Evolutionary conservation across 169 alveolate species (phyloP), one percentile per base, ranked within the genome.

Genomic region (Plasmodium chabaudi): DNA sequence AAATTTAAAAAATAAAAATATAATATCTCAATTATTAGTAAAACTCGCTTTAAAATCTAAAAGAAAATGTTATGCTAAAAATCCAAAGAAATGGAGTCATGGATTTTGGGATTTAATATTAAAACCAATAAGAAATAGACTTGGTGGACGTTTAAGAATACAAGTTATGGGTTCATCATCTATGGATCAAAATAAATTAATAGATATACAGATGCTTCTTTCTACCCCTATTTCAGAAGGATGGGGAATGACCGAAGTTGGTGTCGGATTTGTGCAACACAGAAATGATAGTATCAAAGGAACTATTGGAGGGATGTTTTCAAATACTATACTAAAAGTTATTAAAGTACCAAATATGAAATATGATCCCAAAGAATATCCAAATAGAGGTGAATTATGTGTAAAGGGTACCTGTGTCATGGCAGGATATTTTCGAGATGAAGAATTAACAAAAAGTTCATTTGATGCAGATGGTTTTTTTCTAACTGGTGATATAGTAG

Each of bases 401-500:
- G 94, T 95, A 25, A 95, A 95, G 88, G 99, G 98, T 9, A 86
- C 90, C 42, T 75, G 97, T 3, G 72, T 97, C 12, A 95, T 96
- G 93, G 70, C 74, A 49, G 99, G 99, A 5, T 97, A 97, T 87
- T 95, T 93, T 74, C 93, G 94, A 77, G 94, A 96, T 55, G 96
- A 94, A 39, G 95, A 94, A 65, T 92, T 92, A 87, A 97, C 98
- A 5, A 88, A 88, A 42, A 97, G 96, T 65, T 95, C 96, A 5
- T 73, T 97, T 56, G 98, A 96, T 77, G 88, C 74, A 53, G 99
- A 97, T 19, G 98, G 98, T 0, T 97, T 98, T 97, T 87, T 95
- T 63, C 95, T 92, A 56, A 97, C 99, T 13, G 99, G 99, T 10
- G 99, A 97, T 82, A 94, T 97, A 34, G 99, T 95, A 17, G 96